Base-by-base conservation (phyloP, 768 basidiomycete genomes). In the Suillus subaureus region DNA sequence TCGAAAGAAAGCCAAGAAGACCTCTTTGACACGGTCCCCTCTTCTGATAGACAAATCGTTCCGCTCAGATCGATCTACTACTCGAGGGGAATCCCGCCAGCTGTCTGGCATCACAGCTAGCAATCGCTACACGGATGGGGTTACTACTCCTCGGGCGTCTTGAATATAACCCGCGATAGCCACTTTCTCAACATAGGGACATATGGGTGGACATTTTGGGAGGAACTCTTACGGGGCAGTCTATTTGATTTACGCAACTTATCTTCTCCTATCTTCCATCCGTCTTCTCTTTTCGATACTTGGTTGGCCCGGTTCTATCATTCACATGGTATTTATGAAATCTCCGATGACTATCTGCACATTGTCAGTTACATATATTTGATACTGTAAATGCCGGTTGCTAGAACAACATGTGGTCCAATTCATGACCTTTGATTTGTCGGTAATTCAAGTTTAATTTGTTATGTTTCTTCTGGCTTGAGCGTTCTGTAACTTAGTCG, bases 1-100 rank as follows among this genome's bases (percentile, higher is more conserved):
- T 5, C 82, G 80, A 57, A 78, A 81, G 70, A 85, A 75, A 70
- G 63, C 80, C 39, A 81, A 80, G 61, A 88, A 85, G 70, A 73
- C 74, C 21, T 62, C 63, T 62, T 65, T 60, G 40, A 28, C 26
- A 28, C 58, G 58, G 12, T 42, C 40, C 28, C 28, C 39, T 12
- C 39, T 42, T 40, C 58, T 26, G 58, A 42, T 31, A 21, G 28
- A 60, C 18, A 42, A 28, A 18, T 21, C 58, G 40, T 31, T 31
- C 12, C 26, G 40, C 58, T 42, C 58, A 42, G 58, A 42, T 31
- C 40, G 58, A 60, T n/a, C 26, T 43, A 28, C 40, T 21, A 21
- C 18, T 21, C 39, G 26, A 58, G 23, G 18, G 35, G 35, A 57
- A 57, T 35, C 35, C 23, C 15, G 7, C n/a, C 57, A 26, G 16